Evolutionary conservation across 177 flowering plant species (phyloP).

Genomic region (Vitis hybrid): DNA sequence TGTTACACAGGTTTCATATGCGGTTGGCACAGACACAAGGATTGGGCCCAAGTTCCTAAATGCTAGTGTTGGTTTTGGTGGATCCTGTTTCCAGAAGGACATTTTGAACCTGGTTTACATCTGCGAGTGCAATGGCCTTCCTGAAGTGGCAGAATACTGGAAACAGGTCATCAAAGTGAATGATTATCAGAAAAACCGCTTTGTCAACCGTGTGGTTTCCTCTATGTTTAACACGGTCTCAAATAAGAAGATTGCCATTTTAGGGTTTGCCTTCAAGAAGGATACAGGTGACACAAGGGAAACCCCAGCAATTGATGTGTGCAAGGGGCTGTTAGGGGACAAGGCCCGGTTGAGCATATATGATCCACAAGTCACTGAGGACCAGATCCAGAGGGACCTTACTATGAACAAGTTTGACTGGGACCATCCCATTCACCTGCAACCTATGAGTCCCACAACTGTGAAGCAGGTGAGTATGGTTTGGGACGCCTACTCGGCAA

Average conservation of each 20-base stretch:
- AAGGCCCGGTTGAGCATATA: constrained; percentile 79
- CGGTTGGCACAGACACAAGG: constrained; percentile 67
- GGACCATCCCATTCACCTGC: constrained; percentile 88
- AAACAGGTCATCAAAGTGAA: constrained; percentile 70
- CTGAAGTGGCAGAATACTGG: constrained; percentile 78
- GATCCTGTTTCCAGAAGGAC: constrained; percentile 75
- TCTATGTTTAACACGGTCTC: constrained; percentile 80
- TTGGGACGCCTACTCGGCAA: constrained; percentile 82
- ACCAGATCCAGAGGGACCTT: constrained; percentile 85
- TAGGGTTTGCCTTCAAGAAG: no score
- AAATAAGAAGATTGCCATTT: constrained; percentile 56
- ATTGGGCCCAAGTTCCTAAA: constrained; percentile 67
- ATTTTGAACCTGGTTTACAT: constrained; percentile 68
- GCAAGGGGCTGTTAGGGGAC: constrained; percentile 84
- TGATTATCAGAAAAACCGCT: constrained; percentile 67
- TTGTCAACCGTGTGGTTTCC: constrained; percentile 66
- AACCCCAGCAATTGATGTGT: constrained; percentile 91
- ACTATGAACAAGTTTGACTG: constrained; percentile 86
- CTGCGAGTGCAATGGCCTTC: constrained; percentile 74
- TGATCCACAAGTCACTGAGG: constrained; percentile 88
- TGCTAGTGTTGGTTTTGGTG: constrained; percentile 74
- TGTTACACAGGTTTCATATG: constrained; percentile 56
- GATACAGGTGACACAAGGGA: constrained; percentile 31
- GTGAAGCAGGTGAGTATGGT: constrained; percentile 69
- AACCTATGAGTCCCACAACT: constrained; percentile 80